Base-by-base conservation (phyloP, 345 rosid species). In the Turnera subulata region DNA sequence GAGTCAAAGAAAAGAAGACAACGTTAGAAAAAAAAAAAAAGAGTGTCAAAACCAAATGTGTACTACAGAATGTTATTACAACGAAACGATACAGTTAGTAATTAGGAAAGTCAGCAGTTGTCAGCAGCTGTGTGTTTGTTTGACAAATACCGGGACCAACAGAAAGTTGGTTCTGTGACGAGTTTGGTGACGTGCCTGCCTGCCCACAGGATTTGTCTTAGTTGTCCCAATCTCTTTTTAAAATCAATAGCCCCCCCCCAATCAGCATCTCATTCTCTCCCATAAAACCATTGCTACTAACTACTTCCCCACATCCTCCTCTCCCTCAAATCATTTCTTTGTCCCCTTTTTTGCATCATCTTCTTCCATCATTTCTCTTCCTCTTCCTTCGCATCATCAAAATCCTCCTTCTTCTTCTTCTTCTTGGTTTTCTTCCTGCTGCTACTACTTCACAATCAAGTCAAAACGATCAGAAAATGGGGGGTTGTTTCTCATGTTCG, bases 401-500 rank as follows among this genome's bases (percentile, higher is more conserved):
- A 2, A 7, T n/a, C n/a, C 35, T 29, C 8, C 35, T 29, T 29
- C 35, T 29, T 29, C 35, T 15, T 42, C n/a, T 13, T 42, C 13
- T 37, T 35, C 11, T 35, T 5, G 11, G 6, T 35, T 35, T 37
- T 37, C 8, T 1, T 37, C 4, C 22, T 9, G n/a, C 17, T 20
- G 3, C 16, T 32, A 10, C 22, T 38, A 2, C 24, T 19, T 11
- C 45, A 19, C 6, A 38, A 54, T 10, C 23, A 37, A 52, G 9
- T 46, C 18, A 17, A 6, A n/a, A 15, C 10, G 44, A 33, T 5
- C 2, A 9, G 26, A 11, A 43, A 11, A 88, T 89, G 97, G 97
- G 95, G 13, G 23, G 52, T 1, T 89, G 97, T 39, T 64, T 79
- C 13, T 86, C 94, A 26, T 62, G 44, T 6, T 48, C 62, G 1